Evolutionary conservation across 2,329 filamentous ascomycete species (phyloP).

Genomic region (Fusarium ambrosium): DNA sequence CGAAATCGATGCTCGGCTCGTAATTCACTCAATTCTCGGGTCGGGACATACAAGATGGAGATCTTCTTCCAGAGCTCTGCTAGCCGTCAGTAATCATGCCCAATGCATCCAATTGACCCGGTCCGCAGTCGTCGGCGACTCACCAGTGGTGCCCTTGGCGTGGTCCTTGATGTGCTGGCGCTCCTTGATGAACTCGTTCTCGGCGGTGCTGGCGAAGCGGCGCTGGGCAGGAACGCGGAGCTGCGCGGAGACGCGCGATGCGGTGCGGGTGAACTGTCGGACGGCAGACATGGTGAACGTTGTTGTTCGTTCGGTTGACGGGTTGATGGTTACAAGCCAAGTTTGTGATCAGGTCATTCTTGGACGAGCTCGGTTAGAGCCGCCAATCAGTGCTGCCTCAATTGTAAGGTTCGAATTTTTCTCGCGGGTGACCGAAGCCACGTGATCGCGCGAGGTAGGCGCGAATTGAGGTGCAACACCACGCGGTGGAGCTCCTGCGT

Average conservation of each 20-base stretch:
- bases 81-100: slow-evolving; percentile 50
- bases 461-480: background rate
- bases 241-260: slow-evolving; percentile 74
- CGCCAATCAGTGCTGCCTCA: slow-evolving; percentile 50
- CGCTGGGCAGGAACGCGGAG: slow-evolving; percentile 74
- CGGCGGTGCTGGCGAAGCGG: slow-evolving; percentile 79
- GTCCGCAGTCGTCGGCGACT: slow-evolving; percentile 53
- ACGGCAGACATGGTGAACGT: slow-evolving; percentile 72
- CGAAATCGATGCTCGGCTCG: slow-evolving; percentile 29
- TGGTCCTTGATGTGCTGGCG: slow-evolving; percentile 91
- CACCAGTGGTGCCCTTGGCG: slow-evolving; percentile 86
- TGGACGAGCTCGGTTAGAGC: slow-evolving; percentile 52
- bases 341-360: slow-evolving; percentile 53
- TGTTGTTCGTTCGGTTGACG: slow-evolving; percentile 44
- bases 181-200: slow-evolving; percentile 96
- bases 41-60: slow-evolving; percentile 85
- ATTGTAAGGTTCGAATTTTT: slow-evolving; percentile 46
- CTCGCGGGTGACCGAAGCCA: slow-evolving; percentile 23
- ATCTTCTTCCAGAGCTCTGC: slow-evolving; percentile 96
- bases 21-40: slow-evolving; percentile 46
- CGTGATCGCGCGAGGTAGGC: slow-evolving; percentile 48
- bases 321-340: slow-evolving; percentile 41
- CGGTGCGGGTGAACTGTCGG: slow-evolving; percentile 71
- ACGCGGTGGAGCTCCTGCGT: slow-evolving; percentile 22
- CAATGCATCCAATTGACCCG: slow-evolving; percentile 39